Base-by-base conservation (phyloP, 2,329 filamentous ascomycete species). In the Sphaerulina musiva region DNA sequence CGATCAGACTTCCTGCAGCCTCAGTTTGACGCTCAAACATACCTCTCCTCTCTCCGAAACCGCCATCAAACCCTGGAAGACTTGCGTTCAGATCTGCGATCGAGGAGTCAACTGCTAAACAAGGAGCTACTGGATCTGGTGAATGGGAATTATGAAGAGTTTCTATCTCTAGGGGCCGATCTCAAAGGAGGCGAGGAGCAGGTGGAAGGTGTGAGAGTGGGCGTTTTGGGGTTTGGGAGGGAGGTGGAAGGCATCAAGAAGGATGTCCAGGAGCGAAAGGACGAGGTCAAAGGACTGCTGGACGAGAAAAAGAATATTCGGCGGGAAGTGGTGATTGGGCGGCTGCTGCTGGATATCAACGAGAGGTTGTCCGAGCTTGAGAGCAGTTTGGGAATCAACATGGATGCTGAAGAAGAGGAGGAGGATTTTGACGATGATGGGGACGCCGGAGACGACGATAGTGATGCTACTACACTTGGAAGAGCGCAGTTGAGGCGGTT, bases 51-150 rank as follows among this genome's bases (percentile, higher is more conserved):
- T 1, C 79, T 95, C 1, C 82, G 84, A 17, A 84, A 93, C 68
- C 86, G 93, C 1, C 93, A 98, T 70, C 93, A 98, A 71, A 96
- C 92, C 0, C 87, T 98, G 46, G 91, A 95, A 69, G 93, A 98
- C 70, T 78, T 98, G 32, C 88, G 92, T 36, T 75, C 85, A 4
- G 95, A 98, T 66, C 78, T 98, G 12, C 85, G 91, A 43, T 82
- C 90, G 55, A 80, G 95, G 49, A 88, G 85, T 62, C 82, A 87
- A 62, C 80, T 85, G 17, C 84, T 98, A 57, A 87, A 85, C 65
- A 82, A 86, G 59, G 93, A 98, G 73, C 79, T 98, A 2, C 78
- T 98, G 14, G 92, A 96, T 73, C 81, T 98, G 6, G 93, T 98
- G 61, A 98, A 98, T 68, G 81, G 86, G 48, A 95, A 98, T 72